Evolutionary conservation across 768 basidiomycete genomes (phyloP), one percentile per base, ranked within the genome.

Genomic region (Clathrus columnatus): DNA sequence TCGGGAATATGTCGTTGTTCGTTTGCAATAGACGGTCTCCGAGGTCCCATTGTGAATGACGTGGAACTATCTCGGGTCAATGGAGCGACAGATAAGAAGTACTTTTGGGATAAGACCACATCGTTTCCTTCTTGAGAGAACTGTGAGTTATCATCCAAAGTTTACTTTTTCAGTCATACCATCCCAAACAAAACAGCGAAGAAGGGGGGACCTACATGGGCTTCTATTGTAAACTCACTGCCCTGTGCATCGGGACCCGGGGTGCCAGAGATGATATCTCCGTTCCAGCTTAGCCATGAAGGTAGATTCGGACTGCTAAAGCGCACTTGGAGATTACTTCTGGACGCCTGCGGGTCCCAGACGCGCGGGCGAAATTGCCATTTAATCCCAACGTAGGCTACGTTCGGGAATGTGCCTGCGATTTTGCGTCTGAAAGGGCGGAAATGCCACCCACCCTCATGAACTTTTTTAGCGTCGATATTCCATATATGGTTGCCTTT

Each of bases 401-500:
- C 82, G 42, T 79, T 72, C 14, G 91, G 85, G 14, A 93, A 88
- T 8, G 76, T 75, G 24, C 91, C 92, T 29, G 91, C 87, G 53
- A 98, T 81, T 69, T 85, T 87, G 54, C 93, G 84, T 63, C 85
- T 75, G 72, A 95, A 96, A 11, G 89, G 84, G 50, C 91, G 79
- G 72, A 95, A 96, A 51, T 81, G 76, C 92, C 92, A 97, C 60
- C 78, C 73, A 42, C 85, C 81, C 36, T 36, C 14, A n/a, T 36
- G 36, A 14, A n/a, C 36, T 65, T 69, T 90, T 94, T 72, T 82
- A n/a, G 92, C 95, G 63, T 97, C 91, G 50, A 98, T 87, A 64
- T 92, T 94, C 95, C 95, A 99, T 61, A 97, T 96, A 64, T 98
- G 95, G 71, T 99, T 99, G 47, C 95, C 95, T 74, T 96, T 96